Evolutionary conservation across 805 yeast species (phyloP), one percentile per base, ranked within the genome.

Genomic region (Candida gorgasii): DNA sequence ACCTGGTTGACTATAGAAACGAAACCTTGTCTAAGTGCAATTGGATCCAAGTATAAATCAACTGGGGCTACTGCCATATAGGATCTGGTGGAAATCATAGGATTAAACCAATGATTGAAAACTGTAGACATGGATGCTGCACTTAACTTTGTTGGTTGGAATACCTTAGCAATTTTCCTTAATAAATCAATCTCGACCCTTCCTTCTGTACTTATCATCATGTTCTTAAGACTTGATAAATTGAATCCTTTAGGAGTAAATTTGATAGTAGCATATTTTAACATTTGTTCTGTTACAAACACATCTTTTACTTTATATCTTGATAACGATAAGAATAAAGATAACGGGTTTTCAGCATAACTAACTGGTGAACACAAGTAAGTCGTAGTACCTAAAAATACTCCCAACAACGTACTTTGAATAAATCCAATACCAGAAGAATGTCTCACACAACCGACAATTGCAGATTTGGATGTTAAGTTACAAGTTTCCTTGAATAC

Each of bases 401-500:
- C 81, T 4, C 99, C 99, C 49, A 93, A 60, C 27, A 90, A 63
- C 42, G 82, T 81, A n/a, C 95, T 76, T 59, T 89, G 92, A 19
- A 93, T 65, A 58, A 93, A 90, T 0, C 99, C 99, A 19, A 92
- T 62, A 0, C 97, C 97, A 2, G 76, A 65, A 1, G 88, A 79
- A 51, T 90, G 92, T 33, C 95, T 79, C 7, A 88, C 95, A 61
- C 96, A 82, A 0, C 96, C 96, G 31, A 92, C 72, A 5, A 93
- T 70, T 0, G 97, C 84, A 30, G 80, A 78, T 24, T 77, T 74
- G 29, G 86, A 76, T 11, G 83, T 75, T 64, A 93, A 72, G 47
- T 88, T 92, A 55, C 96, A 87, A 0, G 98, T 92, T 58, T 92
- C 97, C 53, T 93, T 92, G 56, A 89, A 76, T 15, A 87, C 86